Conservation (phyloP, 805 yeast species). For the Torulaspora maleeae region DNA sequence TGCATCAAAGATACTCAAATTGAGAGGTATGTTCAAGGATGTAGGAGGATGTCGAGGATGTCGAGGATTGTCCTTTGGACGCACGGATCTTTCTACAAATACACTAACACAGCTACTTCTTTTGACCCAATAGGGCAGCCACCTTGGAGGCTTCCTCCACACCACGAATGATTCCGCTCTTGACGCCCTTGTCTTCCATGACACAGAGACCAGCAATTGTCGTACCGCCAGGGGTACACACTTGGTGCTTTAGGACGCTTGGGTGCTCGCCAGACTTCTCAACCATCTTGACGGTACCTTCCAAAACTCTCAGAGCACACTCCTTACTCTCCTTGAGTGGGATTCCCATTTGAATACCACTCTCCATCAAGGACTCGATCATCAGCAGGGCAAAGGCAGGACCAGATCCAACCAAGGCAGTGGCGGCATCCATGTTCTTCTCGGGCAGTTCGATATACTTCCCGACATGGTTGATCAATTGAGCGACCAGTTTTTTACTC, state of each 20-base stretch:
- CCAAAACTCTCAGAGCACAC: constrained; percentile 89
- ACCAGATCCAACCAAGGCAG: constrained; percentile 92
- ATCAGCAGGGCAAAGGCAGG: constrained; percentile 89
- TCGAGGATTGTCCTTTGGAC: neutral
- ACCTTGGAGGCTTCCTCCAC: constrained; percentile 89
- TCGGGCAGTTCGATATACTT: constrained; percentile 65
- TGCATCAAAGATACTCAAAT: no score
- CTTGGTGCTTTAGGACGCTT: constrained; percentile 76
- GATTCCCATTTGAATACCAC: constrained; percentile 91
- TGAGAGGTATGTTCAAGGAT: no score
- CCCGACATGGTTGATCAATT: constrained; percentile 61
- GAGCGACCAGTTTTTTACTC: constrained; percentile 34
- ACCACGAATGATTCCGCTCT: constrained; percentile 82
- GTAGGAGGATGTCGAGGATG: no score
- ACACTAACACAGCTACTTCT: constrained; percentile 17
- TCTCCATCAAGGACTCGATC: constrained; percentile 89
- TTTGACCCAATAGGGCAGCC: constrained; percentile 56
- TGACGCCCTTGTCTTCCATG: constrained; percentile 87
- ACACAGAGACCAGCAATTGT: constrained; percentile 92
- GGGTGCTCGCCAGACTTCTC: constrained; percentile 81
- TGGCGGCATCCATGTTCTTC: constrained; percentile 93
- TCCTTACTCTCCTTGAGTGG: constrained; percentile 77
- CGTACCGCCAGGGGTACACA: constrained; percentile 97
- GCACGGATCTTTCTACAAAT: neutral
- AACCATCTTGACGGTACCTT: constrained; percentile 91